phyloP scores from a whole-genome alignment of 371 early-diverging fungal species.

The Cokeromyces recurvatus region DNA sequence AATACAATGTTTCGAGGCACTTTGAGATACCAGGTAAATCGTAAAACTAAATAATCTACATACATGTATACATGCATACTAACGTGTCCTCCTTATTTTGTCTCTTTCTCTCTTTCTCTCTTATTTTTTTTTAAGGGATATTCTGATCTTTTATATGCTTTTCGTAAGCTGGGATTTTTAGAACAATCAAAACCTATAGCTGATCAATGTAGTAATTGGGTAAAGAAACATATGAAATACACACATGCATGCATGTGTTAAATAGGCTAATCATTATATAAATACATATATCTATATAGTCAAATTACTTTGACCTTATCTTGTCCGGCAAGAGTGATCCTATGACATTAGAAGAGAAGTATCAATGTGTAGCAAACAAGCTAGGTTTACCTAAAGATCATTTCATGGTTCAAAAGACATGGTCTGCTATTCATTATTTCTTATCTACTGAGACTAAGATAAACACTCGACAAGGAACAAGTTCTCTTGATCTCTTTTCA shows the following conservation, averaged over 20 bases:
- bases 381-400: conserved; percentile 42
- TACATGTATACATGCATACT: neutral
- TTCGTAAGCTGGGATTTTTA: conserved; percentile 52
- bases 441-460: conserved; percentile 6
- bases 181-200: conserved; percentile 28
- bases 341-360: conserved; percentile 13
- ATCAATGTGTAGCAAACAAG: conserved; percentile 34
- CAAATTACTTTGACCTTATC: conserved; percentile 21
- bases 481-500: conserved; percentile 75
- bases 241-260: no score
- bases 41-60: neutral
- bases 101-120: no score
- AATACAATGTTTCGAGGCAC: conserved; percentile 88
- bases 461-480: neutral
- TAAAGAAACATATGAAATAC: conserved; percentile 9
- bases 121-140: conserved; percentile 45
- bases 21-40: conserved; percentile 62
- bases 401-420: conserved; percentile 33
- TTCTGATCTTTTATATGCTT: conserved; percentile 60
- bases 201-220: conserved; percentile 39
- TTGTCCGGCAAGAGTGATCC: conserved; percentile 1
- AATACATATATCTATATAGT: conserved; percentile 7
- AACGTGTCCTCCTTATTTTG: neutral
- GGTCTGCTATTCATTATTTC: conserved; percentile 31
- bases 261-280: no score